phyloP scores from a whole-genome alignment of 1,284 basidiomycete species.

The Malassezia globosa region DNA sequence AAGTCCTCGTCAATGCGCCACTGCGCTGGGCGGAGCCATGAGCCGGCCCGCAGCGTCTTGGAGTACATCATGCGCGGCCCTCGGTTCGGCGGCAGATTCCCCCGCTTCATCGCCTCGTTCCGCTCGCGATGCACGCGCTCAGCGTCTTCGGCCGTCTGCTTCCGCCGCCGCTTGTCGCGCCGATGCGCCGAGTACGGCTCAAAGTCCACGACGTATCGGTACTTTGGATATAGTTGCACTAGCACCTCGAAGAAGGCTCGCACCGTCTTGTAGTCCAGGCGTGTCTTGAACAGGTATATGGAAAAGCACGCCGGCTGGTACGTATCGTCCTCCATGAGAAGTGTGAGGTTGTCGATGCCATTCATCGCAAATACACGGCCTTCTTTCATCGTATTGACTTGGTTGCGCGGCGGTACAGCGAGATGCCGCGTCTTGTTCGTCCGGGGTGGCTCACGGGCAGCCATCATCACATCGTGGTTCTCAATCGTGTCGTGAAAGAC shows the following conservation, averaged over 20 bases:
- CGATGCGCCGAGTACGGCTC: conserved; percentile 29
- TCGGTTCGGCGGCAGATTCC: conserved; percentile 16
- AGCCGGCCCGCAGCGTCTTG: conserved; percentile 35
- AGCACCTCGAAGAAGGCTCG: conserved; percentile 41
- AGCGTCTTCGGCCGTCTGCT: conserved; percentile 11
- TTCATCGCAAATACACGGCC: conserved; percentile 25
- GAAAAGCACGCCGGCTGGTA: conserved; percentile 45
- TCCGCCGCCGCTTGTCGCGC: conserved; percentile 16
- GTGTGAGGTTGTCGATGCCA: conserved; percentile 43
- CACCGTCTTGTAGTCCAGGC: conserved; percentile 38
- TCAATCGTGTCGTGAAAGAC: background rate
- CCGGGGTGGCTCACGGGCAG: conserved; percentile 9
- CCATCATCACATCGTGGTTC: background rate
- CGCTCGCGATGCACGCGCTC: background rate
- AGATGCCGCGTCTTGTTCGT: conserved; percentile 9
- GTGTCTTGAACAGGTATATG: conserved; percentile 43
- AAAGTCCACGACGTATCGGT: conserved; percentile 40
- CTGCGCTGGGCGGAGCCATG: conserved; percentile 28
- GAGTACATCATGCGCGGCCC: conserved; percentile 33
- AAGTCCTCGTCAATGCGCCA: conserved; percentile 44
- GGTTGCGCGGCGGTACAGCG: conserved; percentile 4
- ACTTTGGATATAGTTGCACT: conserved; percentile 40
- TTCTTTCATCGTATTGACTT: conserved; percentile 12
- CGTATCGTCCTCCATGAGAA: conserved; percentile 41
- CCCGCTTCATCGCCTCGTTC: conserved; percentile 1